Evolutionary conservation across 1,284 basidiomycete genomes (phyloP).

Genomic region (Sporisorium reilianum): DNA sequence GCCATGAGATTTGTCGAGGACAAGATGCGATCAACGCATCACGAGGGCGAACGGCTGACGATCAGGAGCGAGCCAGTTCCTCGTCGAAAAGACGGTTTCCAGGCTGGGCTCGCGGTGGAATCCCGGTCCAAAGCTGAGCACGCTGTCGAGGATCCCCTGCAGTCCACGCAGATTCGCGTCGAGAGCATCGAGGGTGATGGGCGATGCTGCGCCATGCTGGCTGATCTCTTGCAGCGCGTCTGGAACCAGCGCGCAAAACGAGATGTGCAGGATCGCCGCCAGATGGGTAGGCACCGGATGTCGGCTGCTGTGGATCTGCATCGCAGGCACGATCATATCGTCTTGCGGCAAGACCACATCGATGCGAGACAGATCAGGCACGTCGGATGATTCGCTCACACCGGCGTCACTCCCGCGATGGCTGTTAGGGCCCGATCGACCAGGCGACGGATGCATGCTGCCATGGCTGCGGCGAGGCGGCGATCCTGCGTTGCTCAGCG

Average conservation of each 20-base stretch:
- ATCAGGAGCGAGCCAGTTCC: constrained; percentile 43
- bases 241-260: constrained; percentile 48
- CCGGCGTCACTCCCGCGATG: constrained; percentile 37
- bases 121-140: constrained; percentile 41
- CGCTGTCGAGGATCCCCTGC: constrained; percentile 44
- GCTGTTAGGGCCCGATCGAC: constrained; percentile 7
- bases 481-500: constrained; percentile 21
- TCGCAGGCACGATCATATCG: constrained; percentile 48
- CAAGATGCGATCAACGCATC: constrained; percentile 25
- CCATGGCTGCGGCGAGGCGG: constrained; percentile 14
- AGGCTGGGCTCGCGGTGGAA: constrained; percentile 42
- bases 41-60: constrained; percentile 28
- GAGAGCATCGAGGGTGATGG: constrained; percentile 37
- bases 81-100: constrained; percentile 41
- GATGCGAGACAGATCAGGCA: constrained; percentile 12
- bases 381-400: constrained; percentile 7
- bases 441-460: constrained; percentile 23
- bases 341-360: constrained; percentile 36
- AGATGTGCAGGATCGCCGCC: constrained; percentile 36
- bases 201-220: constrained; percentile 37
- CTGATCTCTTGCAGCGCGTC: constrained; percentile 47
- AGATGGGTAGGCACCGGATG: constrained; percentile 45
- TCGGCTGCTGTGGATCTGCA: constrained; percentile 50
- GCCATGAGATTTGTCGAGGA: too few species aligned
- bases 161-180: constrained; percentile 35